Percentiles rank a stretch among this genome's conserved stretches.
These are phyloP conservation scores for Colletotrichum caudatum DNA, from an alignment of 2,329 filamentous ascomycete genomes.

Conservation along the genomic window DNA sequence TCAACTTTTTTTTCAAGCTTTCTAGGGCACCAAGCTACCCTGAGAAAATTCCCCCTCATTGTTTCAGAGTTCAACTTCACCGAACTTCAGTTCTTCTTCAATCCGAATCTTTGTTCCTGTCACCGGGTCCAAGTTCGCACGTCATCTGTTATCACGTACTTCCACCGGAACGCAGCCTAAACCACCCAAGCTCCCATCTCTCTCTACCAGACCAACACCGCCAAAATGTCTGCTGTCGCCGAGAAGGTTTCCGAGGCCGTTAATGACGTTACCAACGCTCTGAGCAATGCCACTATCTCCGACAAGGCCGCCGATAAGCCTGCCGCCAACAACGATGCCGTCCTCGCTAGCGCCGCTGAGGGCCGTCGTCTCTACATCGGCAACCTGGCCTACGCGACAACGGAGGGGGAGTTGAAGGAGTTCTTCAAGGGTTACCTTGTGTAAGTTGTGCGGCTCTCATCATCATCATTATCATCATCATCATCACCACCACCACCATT, in stretches of 20 bases:
- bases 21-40: slow-evolving; percentile 95
- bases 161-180: slow-evolving; percentile 55
- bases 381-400: slow-evolving; percentile 99
- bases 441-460: slow-evolving; percentile 71
- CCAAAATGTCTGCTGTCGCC: slow-evolving; percentile 87
- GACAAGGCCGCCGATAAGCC: slow-evolving; percentile 61
- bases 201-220: slow-evolving; percentile 55
- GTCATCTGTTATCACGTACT: slow-evolving; percentile 62
- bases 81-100: slow-evolving; percentile 56
- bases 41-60: slow-evolving; percentile 74
- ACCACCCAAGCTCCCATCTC: slow-evolving; percentile 49
- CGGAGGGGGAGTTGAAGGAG: slow-evolving; percentile 99
- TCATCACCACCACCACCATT: too few relatives aligned
- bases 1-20: slow-evolving; percentile 55
- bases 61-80: slow-evolving; percentile 75
- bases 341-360: slow-evolving; percentile 97
- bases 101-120: slow-evolving; percentile 59
- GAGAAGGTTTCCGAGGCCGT: slow-evolving; percentile 78
- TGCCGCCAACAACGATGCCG: slow-evolving; percentile 83
- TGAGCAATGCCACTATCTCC: slow-evolving; percentile 80
- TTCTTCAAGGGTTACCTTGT: slow-evolving; percentile 99
- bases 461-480: background rate
- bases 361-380: slow-evolving; percentile 99
- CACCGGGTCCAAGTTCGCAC: slow-evolving; percentile 54
- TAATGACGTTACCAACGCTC: slow-evolving; percentile 81